Percentiles rank a stretch among this genome's conserved stretches.
Evolutionary conservation across 2,329 filamentous ascomycete genomes (phyloP).

Genomic region (Botrytis galanthina): DNA sequence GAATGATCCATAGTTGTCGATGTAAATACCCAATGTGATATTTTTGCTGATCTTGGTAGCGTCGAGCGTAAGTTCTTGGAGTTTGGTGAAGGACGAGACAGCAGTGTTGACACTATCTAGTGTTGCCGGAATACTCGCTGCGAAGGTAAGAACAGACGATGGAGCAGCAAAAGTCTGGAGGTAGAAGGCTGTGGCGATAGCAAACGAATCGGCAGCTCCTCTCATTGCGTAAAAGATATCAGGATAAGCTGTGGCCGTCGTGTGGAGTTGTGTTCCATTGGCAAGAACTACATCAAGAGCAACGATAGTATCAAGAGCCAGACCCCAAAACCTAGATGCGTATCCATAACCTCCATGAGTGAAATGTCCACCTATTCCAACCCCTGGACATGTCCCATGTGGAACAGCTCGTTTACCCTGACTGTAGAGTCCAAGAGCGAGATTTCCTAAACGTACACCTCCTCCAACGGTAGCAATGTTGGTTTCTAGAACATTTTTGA

Average conservation of each 20-base stretch:
- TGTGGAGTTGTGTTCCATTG: slow-evolving; percentile 34
- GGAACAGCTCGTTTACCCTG: slow-evolving; percentile 42
- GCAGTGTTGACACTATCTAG: slow-evolving; percentile 24
- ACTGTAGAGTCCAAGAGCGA: slow-evolving; percentile 41
- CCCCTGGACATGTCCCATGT: slow-evolving; percentile 47
- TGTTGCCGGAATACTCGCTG: slow-evolving; percentile 20
- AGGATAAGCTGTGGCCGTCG: slow-evolving; percentile 30
- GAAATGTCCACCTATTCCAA: slow-evolving; percentile 48
- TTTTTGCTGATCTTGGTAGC: slow-evolving; percentile 38
- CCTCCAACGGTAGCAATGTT: slow-evolving; percentile 39
- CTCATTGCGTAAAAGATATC: slow-evolving; percentile 40
- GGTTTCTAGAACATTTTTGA: slow-evolving; percentile 15
- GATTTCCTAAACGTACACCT: slow-evolving; percentile 46
- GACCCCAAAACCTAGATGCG: slow-evolving; percentile 48
- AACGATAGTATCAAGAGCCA: slow-evolving; percentile 50
- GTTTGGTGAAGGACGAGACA: slow-evolving; percentile 15
- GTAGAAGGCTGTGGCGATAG: slow-evolving; percentile 38
- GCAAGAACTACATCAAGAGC: slow-evolving; percentile 48
- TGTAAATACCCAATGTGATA: slow-evolving; percentile 43
- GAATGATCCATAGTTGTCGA: slow-evolving; percentile 40
- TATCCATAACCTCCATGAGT: slow-evolving; percentile 48
- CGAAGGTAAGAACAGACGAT: slow-evolving; percentile 30
- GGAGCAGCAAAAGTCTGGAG: slow-evolving; percentile 41
- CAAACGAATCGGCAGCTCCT: slow-evolving; percentile 41
- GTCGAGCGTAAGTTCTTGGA: slow-evolving; percentile 14